Base-by-base conservation (phyloP, 805 yeast genomes). In the Millerago galiae region DNA sequence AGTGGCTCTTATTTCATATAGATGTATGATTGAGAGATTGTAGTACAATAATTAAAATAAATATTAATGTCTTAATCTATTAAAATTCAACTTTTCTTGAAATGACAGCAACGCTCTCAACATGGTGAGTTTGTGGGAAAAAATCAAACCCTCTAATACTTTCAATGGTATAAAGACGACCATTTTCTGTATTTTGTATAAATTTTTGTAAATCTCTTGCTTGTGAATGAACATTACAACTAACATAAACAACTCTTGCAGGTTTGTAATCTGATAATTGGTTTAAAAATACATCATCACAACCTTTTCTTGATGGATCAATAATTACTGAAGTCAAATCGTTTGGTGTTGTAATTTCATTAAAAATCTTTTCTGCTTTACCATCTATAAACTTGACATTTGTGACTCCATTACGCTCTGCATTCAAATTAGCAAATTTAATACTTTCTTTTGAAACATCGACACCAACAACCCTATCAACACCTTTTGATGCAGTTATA, bases 291-390 rank as follows among this genome's bases (percentile, higher is more conserved):
- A 79, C 78, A 40, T 80, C 84, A 61, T 90, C 97, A 63, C 98
- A 91, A 2, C 99, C 99, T 62, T 91, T 93, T 61, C 99, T 79
- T 34, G 98, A 96, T 4, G 99, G 99, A 62, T 93, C 99, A 55
- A 93, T 75, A 45, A 93, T 89, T 30, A 93, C 93, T 10, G 95
- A 79, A 0, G 98, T 93, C 53, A 80, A 68, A 36, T 74, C 77
- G 31, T 76, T 71, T 8, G 95, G 95, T 4, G 88, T 77, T 47
- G 81, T 83, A 47, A 85, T 83, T 44, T 78, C 77, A 39, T 74
- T 84, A 62, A 93, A 93, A 45, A 93, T 81, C 61, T 79, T 75
- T 61, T 90, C 96, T 2, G 98, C 98, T 59, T 89, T 86, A 28
- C 98, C 99, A 24, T 80, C 87, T 30, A 91, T 78, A 56, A 91